Conservation (phyloP, 495 filamentous ascomycete species). For the Cercophora newfieldiana region DNA sequence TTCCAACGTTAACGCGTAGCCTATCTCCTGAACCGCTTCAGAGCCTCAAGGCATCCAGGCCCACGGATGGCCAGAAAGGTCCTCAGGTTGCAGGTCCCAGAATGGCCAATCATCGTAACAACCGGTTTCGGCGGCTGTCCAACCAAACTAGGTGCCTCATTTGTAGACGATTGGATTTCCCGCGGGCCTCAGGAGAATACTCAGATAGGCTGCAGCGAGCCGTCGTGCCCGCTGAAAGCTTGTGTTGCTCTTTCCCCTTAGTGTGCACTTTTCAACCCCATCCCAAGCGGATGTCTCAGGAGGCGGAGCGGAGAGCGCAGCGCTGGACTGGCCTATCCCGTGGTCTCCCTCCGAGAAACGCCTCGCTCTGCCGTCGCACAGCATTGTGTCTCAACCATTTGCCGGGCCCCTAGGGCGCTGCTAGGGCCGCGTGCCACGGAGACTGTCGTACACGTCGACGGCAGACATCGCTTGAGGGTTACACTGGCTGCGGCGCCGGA, state of each 20-base stretch:
- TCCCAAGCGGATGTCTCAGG: background rate
- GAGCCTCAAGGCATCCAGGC: background rate
- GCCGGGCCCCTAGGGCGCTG: slow-evolving; percentile 1
- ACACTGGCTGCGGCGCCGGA: background rate
- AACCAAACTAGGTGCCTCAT: background rate
- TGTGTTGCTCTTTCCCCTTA: background rate
- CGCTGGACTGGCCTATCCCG: background rate
- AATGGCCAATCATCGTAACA: background rate
- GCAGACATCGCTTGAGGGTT: slow-evolving; percentile 1
- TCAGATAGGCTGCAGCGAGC: background rate
- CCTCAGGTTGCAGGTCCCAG: background rate
- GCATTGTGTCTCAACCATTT: slow-evolving; percentile 7
- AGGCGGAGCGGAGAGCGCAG: background rate
- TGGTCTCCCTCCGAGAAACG: background rate
- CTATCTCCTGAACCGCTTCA: background rate
- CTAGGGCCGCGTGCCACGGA: slow-evolving; percentile 6
- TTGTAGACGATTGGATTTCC: background rate
- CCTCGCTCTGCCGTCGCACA: slow-evolving; percentile 3
- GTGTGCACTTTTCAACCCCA: background rate
- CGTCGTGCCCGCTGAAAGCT: background rate
- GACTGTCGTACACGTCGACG: background rate
- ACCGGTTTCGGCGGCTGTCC: background rate
- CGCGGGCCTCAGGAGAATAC: background rate
- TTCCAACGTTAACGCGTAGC: background rate
- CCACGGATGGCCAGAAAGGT: background rate